Percentiles rank a stretch among this genome's conserved stretches.
Evolutionary conservation across 306 rosid genomes (phyloP).

Genomic region (Astragalus membranaceus): DNA sequence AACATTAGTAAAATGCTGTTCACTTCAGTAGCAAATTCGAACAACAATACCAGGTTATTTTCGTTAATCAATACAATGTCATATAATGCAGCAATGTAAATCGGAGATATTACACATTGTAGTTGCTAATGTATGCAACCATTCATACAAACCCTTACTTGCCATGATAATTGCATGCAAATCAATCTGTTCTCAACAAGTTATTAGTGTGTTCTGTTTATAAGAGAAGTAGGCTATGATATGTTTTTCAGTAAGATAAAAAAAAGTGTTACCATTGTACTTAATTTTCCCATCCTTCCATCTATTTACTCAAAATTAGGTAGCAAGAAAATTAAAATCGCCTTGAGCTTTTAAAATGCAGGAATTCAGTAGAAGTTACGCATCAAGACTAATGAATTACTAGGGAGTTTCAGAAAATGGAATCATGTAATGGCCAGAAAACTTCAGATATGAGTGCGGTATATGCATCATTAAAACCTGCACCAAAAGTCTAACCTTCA

Average conservation of each 20-base stretch:
- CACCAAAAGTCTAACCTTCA: constrained; percentile 15
- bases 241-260: background rate
- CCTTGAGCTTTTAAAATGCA: background rate
- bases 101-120: background rate
- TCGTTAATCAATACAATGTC: background rate
- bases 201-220: background rate
- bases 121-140: background rate
- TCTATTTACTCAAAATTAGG: background rate
- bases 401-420: background rate
- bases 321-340: background rate
- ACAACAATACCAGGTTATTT: background rate
- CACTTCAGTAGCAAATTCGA: background rate
- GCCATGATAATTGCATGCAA: background rate
- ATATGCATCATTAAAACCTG: background rate
- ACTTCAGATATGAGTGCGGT: background rate
- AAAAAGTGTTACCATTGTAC: background rate
- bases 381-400: background rate
- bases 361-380: background rate
- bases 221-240: background rate
- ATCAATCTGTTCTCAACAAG: background rate
- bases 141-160: background rate
- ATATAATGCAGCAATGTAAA: background rate
- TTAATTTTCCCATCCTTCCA: background rate
- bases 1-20: background rate
- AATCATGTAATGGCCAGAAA: background rate